Conservation (phyloP, 306 rosid species). For the Dryas alaskensis region DNA sequence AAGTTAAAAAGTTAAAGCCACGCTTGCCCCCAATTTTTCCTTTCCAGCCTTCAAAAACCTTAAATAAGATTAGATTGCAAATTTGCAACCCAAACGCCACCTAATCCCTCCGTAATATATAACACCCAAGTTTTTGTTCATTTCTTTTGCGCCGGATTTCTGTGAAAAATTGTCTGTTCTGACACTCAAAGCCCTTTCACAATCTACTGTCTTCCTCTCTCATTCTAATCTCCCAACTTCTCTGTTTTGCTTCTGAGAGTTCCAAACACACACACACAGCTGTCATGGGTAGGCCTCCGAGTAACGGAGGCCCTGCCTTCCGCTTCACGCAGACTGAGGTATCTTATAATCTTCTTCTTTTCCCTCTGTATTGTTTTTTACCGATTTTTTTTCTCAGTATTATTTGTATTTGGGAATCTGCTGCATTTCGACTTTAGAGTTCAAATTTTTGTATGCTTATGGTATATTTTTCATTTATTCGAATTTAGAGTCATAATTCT, state of each 20-base stretch:
- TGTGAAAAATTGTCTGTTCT: background rate
- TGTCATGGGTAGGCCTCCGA: constrained; percentile 91
- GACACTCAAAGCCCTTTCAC: background rate
- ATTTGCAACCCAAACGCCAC: constrained; percentile 13
- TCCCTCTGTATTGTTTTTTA: background rate
- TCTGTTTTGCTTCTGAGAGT: constrained; percentile 18
- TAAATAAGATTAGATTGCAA: background rate
- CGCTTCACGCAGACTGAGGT: constrained; percentile 85
- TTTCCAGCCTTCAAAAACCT: constrained; percentile 6
- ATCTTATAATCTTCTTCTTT: constrained; percentile 3
- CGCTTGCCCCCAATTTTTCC: background rate
- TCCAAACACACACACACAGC: constrained; percentile 1
- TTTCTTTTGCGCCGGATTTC: background rate
- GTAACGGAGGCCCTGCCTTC: constrained; percentile 96
- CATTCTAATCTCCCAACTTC: background rate
- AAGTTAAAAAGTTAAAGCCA: background rate
- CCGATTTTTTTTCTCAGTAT: background rate
- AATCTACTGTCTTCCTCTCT: constrained; percentile 1
- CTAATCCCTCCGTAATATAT: background rate
- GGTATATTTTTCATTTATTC: background rate
- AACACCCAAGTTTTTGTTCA: background rate
- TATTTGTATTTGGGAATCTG: background rate
- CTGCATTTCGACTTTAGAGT: background rate
- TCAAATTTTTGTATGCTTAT: background rate
- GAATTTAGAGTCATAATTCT: background rate